Percentiles rank a stretch among this genome's conserved stretches.
These are phyloP conservation scores for Tricholoma hemisulphureum DNA, from an alignment of 768 basidiomycete genomes.

Conservation along the genomic window DNA sequence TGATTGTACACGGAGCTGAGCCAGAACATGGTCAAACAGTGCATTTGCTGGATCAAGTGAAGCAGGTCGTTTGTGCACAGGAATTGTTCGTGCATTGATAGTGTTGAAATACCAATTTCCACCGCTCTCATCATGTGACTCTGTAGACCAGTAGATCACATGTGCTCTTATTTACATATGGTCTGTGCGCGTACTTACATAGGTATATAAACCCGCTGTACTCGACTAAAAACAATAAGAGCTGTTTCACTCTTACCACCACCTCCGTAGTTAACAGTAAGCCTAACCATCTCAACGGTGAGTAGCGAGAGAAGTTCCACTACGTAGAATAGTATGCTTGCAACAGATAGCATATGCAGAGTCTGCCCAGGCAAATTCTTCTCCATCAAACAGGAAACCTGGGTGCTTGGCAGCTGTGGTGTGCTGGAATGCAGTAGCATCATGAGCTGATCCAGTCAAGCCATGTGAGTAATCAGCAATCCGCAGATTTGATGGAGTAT, in stretches of 20 bases:
- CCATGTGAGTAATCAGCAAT: conserved; percentile 22
- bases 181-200: too few relatives aligned
- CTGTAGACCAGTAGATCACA: too few relatives aligned
- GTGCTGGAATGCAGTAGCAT: conserved; percentile 18
- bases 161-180: too few relatives aligned
- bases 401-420: conserved; percentile 12
- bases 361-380: conserved; percentile 16
- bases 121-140: too few relatives aligned
- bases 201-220: too few relatives aligned
- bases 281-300: too few relatives aligned
- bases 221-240: too few relatives aligned
- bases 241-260: too few relatives aligned
- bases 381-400: conserved; percentile 18
- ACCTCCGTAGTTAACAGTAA: too few relatives aligned
- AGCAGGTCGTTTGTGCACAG: conserved; percentile 31
- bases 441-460: conserved; percentile 22
- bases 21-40: conserved; percentile 24
- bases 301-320: too few relatives aligned
- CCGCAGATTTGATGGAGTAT: conserved; percentile 20
- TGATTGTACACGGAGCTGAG: conserved; percentile 25
- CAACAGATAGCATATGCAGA: conserved; percentile 29
- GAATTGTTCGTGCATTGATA: conserved; percentile 23
- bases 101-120: too few relatives aligned
- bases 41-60: conserved; percentile 18
- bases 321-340: too few relatives aligned